These are phyloP conservation scores for Marchantia paleacea DNA, from an alignment of 225 moss, liverwort and hornwort genomes.

Conservation along the genomic window DNA sequence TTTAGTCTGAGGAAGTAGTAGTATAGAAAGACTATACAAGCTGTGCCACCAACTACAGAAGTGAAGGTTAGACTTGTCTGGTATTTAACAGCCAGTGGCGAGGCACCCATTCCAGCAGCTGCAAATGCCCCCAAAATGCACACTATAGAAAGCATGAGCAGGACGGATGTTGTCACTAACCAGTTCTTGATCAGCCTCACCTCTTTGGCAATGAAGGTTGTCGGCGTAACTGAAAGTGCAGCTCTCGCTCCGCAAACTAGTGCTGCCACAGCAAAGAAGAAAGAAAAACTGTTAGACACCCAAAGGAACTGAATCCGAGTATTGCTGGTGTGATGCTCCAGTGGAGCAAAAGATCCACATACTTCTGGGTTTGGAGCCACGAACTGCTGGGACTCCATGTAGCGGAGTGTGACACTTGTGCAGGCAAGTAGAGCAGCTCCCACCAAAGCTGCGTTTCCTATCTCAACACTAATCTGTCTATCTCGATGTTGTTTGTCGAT, in stretches of 20 bases:
- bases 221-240: neutral
- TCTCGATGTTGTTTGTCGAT: constrained; percentile 25
- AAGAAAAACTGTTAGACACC: neutral
- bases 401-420: no score
- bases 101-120: constrained; percentile 25
- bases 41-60: constrained; percentile 1
- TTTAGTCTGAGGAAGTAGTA: no score
- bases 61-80: constrained; percentile 7
- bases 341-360: no score
- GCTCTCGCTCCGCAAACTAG: neutral
- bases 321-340: no score
- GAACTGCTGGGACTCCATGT: no score
- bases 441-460: constrained; percentile 35
- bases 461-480: constrained; percentile 12
- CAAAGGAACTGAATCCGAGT: no score
- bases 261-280: neutral
- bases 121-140: constrained; percentile 22
- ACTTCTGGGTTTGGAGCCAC: no score
- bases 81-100: neutral
- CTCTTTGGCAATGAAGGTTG: neutral
- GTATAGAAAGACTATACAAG: constrained; percentile 8
- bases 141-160: constrained; percentile 4
- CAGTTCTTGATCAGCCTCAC: neutral
- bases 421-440: constrained; percentile 40
- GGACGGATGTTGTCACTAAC: neutral